Evolutionary conservation across 2,329 filamentous ascomycete species (phyloP), one percentile per base, ranked within the genome.

Genomic region (Chalaropsis thielavioides): DNA sequence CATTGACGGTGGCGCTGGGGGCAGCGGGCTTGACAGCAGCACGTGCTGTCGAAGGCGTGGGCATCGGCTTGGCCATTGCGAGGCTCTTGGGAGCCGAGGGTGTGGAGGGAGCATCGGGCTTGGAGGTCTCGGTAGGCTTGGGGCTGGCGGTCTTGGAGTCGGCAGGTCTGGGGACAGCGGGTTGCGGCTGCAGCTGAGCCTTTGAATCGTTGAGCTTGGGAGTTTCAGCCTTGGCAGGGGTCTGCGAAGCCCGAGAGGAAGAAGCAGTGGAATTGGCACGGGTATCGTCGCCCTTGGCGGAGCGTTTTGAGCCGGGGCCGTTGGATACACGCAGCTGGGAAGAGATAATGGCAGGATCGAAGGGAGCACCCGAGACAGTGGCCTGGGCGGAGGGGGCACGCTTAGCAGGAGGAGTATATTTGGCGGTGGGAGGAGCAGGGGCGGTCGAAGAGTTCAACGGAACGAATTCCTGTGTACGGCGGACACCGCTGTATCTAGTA

Each of bases 341-440:
- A 6, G 90, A 92, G 71, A 96, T 95, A 72, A 95, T 95, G 41
- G 92, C 89, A 67, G 90, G 90, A 72, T 96, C 90, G 62, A 92
- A 83, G 15, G 89, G 89, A 49, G 85, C 89, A 54, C 90, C 88
- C 69, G 84, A 81, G 24, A 92, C 86, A 8, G 86, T 89, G 3
- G 90, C 79, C 68, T 89, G 83, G 31, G 80, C 85, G 40, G 88
- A 83, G 19, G 90, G 89, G 8, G 92, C 88, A 70, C 94, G 85
- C 74, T 90, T 84, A 19, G 90, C 92, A 3, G 94, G 94, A 41
- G 94, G 92, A 0, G 88, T 95, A 74, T 99, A 99, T 74, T 90
- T 92, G 27, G 59, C 61, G 40, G 64, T 58, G 46, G 27, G 46
- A 17, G 63, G 63, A 38, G 56, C 61, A 41, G 58, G 13, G 22